A percentile compares a stretch with the other conserved stretches of the same genome.
These are phyloP conservation scores for Turnera subulata DNA, from an alignment of 345 rosid genomes.

Conservation along the genomic window DNA sequence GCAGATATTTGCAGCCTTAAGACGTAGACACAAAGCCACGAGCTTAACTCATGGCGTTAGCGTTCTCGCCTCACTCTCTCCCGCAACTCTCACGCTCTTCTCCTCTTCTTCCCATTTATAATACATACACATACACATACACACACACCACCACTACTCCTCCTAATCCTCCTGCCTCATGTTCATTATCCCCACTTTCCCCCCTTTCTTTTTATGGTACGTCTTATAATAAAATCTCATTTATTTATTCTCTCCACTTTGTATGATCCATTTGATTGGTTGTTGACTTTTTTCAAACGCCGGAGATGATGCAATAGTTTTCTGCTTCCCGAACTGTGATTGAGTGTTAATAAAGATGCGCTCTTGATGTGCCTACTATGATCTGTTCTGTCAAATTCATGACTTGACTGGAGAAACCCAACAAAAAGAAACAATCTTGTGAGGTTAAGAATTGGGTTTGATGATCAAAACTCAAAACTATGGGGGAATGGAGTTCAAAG, in stretches of 20 bases:
- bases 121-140: too few species aligned
- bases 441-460: background rate
- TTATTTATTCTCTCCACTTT: background rate
- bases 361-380: too few species aligned
- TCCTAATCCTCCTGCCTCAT: background rate
- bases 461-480: background rate
- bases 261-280: background rate
- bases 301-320: too few species aligned
- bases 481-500: background rate
- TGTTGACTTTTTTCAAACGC: background rate
- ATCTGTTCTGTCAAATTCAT: too few species aligned
- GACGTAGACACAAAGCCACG: slow-evolving; percentile 42
- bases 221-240: background rate
- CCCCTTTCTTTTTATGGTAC: background rate
- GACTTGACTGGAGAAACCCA: too few species aligned
- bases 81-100: slow-evolving; percentile 66
- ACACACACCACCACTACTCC: slow-evolving; percentile 1
- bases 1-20: slow-evolving; percentile 33
- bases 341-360: background rate
- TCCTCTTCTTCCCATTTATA: slow-evolving; percentile 25
- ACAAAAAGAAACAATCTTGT: too few species aligned
- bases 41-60: slow-evolving; percentile 50
- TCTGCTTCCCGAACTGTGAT: background rate
- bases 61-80: slow-evolving; percentile 39
- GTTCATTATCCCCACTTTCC: background rate